Conservation (phyloP, 1,284 basidiomycete genomes). For the Thecaphora frezii region DNA sequence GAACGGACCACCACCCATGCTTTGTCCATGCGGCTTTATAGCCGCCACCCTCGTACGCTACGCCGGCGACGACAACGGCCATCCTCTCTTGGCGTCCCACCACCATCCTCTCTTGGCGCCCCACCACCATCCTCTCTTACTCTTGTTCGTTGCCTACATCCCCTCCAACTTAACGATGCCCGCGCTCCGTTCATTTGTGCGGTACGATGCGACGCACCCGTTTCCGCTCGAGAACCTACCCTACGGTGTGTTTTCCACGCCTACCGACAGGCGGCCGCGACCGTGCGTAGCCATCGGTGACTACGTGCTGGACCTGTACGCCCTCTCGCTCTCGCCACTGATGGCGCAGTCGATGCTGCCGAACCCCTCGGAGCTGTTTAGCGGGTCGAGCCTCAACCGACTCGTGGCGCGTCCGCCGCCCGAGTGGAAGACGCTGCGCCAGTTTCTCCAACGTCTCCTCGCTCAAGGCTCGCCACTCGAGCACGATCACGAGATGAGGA, state of each 20-base stretch:
- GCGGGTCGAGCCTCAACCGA: constrained; percentile 21
- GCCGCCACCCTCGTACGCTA: too few species aligned
- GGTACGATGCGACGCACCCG: constrained; percentile 15
- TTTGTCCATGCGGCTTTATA: too few species aligned
- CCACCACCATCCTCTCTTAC: too few species aligned
- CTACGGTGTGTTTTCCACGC: constrained; percentile 34
- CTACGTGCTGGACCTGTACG: constrained; percentile 29
- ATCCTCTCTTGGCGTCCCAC: too few species aligned
- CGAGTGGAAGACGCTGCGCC: constrained; percentile 15
- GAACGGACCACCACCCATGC: too few species aligned
- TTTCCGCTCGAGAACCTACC: constrained; percentile 43
- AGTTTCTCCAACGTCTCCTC: constrained; percentile 19
- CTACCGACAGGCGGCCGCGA: not conserved
- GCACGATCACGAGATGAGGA: not conserved
- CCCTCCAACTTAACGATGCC: not conserved
- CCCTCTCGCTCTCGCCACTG: constrained; percentile 17
- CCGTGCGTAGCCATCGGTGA: constrained; percentile 38
- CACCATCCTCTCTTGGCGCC: too few species aligned
- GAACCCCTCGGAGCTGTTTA: not conserved
- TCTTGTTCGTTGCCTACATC: too few species aligned
- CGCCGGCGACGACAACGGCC: too few species aligned
- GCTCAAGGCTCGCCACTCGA: not conserved
- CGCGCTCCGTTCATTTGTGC: constrained; percentile 5
- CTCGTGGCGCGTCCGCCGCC: constrained; percentile 15
- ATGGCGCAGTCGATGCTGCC: too few species aligned